phyloP scores from a whole-genome alignment of 73 alveolate genomes.

The Effrenium voratum region DNA sequence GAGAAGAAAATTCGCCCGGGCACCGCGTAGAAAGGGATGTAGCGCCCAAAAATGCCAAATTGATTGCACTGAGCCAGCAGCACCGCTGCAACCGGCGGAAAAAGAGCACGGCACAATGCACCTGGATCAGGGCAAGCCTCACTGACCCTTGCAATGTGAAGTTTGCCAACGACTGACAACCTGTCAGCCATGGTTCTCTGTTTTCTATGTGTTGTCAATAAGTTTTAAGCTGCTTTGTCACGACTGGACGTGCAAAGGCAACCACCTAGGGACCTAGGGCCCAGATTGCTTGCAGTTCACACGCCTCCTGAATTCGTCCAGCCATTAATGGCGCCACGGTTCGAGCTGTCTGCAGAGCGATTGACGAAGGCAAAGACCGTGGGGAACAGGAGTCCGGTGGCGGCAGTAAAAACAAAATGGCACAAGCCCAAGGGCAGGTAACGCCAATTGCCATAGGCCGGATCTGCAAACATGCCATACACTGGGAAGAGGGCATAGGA shows the following conservation, averaged over 20 bases:
- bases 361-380: constrained; percentile 4
- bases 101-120: background rate
- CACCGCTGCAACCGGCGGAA: background rate
- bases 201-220: no score
- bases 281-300: no score
- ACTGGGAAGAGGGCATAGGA: background rate
- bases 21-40: background rate
- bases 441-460: background rate
- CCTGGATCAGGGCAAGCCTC: no score
- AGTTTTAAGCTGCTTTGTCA: no score
- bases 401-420: background rate
- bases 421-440: background rate
- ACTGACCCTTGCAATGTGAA: no score
- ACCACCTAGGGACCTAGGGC: no score
- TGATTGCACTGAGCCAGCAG: background rate
- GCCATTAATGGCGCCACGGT: background rate
- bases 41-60: background rate
- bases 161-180: no score
- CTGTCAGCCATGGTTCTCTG: no score
- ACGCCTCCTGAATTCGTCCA: background rate
- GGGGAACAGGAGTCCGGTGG: background rate
- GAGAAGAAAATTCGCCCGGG: no score
- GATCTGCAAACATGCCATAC: background rate
- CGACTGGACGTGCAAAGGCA: no score
- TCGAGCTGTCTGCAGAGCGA: background rate